These are phyloP conservation scores for Colletotrichum siamense DNA, from an alignment of 2,329 filamentous ascomycete species.

Conservation along the genomic window DNA sequence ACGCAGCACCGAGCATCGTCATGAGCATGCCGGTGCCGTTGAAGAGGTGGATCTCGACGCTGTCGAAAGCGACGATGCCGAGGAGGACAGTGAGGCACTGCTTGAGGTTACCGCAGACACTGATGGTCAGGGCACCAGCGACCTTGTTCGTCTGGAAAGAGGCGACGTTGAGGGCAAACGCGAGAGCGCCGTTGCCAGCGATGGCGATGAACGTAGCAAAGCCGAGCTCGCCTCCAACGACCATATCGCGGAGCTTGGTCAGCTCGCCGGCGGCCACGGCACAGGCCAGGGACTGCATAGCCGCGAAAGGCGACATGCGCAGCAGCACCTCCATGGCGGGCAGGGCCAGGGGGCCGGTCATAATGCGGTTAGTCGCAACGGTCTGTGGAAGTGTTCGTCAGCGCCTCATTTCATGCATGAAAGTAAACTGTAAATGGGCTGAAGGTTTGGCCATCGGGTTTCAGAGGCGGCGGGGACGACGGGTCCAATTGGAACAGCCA, in stretches of 20 bases:
- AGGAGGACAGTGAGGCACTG: conserved; percentile 61
- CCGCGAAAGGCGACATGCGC: conserved; percentile 67
- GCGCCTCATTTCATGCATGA: not conserved
- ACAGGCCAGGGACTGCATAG: conserved; percentile 58
- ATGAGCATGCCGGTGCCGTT: conserved; percentile 63
- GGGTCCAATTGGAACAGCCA: conserved; percentile 6
- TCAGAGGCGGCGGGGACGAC: not conserved
- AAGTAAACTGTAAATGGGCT: not conserved
- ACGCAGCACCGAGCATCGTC: conserved; percentile 59
- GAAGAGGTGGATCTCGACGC: conserved; percentile 50
- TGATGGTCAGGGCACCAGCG: conserved; percentile 63
- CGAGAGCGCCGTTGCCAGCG: conserved; percentile 57
- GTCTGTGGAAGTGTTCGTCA: conserved; percentile 41
- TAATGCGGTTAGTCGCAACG: conserved; percentile 67
- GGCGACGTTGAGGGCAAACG: conserved; percentile 61
- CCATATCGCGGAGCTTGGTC: conserved; percentile 40
- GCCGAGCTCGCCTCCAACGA: conserved; percentile 39
- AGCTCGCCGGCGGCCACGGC: conserved; percentile 60
- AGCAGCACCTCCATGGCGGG: conserved; percentile 66
- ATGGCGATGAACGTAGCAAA: conserved; percentile 45
- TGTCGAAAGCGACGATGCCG: conserved; percentile 57
- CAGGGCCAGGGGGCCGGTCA: conserved; percentile 64
- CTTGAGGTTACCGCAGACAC: conserved; percentile 64
- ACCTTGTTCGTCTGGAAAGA: conserved; percentile 65
- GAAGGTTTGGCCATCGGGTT: not conserved